Evolutionary conservation across 2,329 filamentous ascomycete genomes (phyloP).

Genomic region (Fusarium oligoseptatum): DNA sequence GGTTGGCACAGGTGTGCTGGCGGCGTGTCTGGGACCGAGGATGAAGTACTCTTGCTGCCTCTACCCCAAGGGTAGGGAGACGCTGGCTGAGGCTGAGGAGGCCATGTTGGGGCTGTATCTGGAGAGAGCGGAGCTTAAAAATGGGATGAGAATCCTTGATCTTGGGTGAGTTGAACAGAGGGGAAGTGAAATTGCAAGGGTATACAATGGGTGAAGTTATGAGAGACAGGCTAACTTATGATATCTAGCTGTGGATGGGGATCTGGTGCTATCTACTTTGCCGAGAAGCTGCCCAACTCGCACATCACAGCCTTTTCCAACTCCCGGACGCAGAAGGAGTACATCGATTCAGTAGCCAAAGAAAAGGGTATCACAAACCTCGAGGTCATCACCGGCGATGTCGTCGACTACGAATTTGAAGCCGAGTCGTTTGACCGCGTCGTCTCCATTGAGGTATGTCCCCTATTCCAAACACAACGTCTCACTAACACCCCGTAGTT

Average conservation of each 20-base stretch:
- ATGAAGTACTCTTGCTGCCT: slow-evolving; percentile 81
- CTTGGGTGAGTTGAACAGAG: slow-evolving; percentile 62
- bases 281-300: slow-evolving; percentile 72
- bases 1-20: slow-evolving; percentile 74
- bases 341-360: slow-evolving; percentile 72
- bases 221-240: background rate
- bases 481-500: slow-evolving; percentile 57
- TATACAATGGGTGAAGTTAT: background rate
- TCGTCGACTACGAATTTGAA: slow-evolving; percentile 75
- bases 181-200: background rate
- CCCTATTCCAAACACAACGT: background rate
- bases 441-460: slow-evolving; percentile 68
- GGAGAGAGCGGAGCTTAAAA: slow-evolving; percentile 68
- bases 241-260: slow-evolving; percentile 75
- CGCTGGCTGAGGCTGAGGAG: slow-evolving; percentile 74
- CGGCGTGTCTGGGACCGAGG: slow-evolving; percentile 71
- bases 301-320: slow-evolving; percentile 77
- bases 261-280: slow-evolving; percentile 73
- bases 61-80: slow-evolving; percentile 73
- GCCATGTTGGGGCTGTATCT: slow-evolving; percentile 76
- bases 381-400: slow-evolving; percentile 74
- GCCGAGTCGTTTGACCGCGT: slow-evolving; percentile 72
- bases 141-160: slow-evolving; percentile 74
- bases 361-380: slow-evolving; percentile 71
- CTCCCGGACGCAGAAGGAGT: slow-evolving; percentile 75